Conservation (phyloP, 192 early-diverging fungal species). For the Coemansia sp. region DNA sequence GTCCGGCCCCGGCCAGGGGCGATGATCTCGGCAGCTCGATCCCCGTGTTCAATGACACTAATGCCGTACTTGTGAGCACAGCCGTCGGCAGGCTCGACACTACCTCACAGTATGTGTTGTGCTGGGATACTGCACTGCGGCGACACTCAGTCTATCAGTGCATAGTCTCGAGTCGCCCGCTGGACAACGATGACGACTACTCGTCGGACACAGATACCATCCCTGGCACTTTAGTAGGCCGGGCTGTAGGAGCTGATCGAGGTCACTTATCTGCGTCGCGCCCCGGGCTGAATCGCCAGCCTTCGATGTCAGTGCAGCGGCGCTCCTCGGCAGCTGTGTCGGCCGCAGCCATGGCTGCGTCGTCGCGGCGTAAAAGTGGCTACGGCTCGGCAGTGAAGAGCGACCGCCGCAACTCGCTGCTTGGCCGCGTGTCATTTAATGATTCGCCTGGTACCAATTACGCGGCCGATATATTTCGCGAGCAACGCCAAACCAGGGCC, state of each 20-base stretch:
- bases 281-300: constrained; percentile 28
- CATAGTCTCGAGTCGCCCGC: constrained; percentile 8
- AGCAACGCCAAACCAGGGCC: constrained; percentile 46
- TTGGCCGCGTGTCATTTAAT: constrained; percentile 46
- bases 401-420: constrained; percentile 42
- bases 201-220: not conserved
- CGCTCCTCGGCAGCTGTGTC: constrained; percentile 37
- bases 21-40: constrained; percentile 1
- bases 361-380: constrained; percentile 36
- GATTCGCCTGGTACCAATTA: constrained; percentile 46
- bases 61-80: constrained; percentile 17
- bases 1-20: constrained; percentile 25
- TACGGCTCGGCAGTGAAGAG: constrained; percentile 29
- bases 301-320: constrained; percentile 47
- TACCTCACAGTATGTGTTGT: constrained; percentile 38
- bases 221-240: not conserved
- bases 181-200: constrained; percentile 10
- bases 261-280: constrained; percentile 26
- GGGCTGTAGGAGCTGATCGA: constrained; percentile 2
- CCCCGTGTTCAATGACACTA: constrained; percentile 38
- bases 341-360: constrained; percentile 24
- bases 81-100: constrained; percentile 13
- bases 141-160: constrained; percentile 35
- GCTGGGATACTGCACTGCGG: constrained; percentile 38
- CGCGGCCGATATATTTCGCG: constrained; percentile 41